These are phyloP conservation scores for Fusarium chaquense DNA, from an alignment of 2,329 filamentous ascomycete species.

Conservation along the genomic window DNA sequence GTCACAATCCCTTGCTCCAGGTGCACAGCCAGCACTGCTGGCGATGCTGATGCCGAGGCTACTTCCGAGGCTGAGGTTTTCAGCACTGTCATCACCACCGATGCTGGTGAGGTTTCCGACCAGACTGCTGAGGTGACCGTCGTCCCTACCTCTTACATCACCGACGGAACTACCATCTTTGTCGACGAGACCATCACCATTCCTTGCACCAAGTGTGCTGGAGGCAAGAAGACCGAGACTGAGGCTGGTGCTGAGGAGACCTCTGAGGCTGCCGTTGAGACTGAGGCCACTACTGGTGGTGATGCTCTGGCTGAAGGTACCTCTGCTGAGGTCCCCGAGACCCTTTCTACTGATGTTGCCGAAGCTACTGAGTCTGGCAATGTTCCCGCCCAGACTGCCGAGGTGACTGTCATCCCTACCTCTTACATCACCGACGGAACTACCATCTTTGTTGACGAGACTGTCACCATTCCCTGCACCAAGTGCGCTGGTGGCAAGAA, in stretches of 20 bases:
- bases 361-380: conserved; percentile 17
- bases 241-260: conserved; percentile 19
- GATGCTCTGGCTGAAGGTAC: conserved; percentile 22
- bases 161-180: conserved; percentile 34
- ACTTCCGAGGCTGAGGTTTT: no score
- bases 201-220: conserved; percentile 38
- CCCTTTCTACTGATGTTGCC: conserved; percentile 8
- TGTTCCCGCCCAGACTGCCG: conserved; percentile 30
- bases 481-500: conserved; percentile 32
- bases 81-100: no score
- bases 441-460: conserved; percentile 37
- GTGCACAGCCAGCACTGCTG: no score
- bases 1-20: no score
- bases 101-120: no score
- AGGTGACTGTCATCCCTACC: conserved; percentile 36
- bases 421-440: conserved; percentile 37
- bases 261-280: conserved; percentile 11
- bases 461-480: conserved; percentile 39
- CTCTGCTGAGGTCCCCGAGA: conserved; percentile 3
- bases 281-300: conserved; percentile 22
- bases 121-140: conserved; percentile 35
- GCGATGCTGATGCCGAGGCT: no score
- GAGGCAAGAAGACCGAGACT: conserved; percentile 14
- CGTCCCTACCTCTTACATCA: conserved; percentile 37
- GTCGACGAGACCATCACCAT: conserved; percentile 39